Evolutionary conservation across 805 yeast species (phyloP).

Genomic region (Yarrowia sp.): DNA sequence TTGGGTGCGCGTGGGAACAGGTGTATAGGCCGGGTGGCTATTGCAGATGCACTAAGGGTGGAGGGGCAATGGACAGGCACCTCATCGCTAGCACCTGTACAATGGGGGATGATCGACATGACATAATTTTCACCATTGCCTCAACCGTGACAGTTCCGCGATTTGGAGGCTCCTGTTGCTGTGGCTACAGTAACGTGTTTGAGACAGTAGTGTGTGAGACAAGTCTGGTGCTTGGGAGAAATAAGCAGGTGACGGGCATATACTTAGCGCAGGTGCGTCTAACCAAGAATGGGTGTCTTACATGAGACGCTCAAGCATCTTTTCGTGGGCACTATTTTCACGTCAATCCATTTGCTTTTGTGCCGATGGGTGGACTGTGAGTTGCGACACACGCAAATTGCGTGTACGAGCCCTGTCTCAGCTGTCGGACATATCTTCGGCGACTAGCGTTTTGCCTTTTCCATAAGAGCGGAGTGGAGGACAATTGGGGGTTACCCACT

Average conservation of each 20-base stretch:
- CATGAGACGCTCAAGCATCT: neutral
- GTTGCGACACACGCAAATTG: no score
- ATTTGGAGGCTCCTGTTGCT: neutral
- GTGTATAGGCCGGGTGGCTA: no score
- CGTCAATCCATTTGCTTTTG: neutral
- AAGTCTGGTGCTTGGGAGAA: neutral
- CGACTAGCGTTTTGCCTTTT: no score
- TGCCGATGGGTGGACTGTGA: neutral
- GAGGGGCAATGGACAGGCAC: no score
- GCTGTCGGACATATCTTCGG: no score
- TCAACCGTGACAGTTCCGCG: constrained; percentile 2
- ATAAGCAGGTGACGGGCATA: constrained; percentile 18
- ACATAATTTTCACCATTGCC: neutral
- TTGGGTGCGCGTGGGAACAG: neutral
- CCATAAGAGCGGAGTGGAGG: neutral
- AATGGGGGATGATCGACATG: neutral
- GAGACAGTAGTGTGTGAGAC: constrained; percentile 16
- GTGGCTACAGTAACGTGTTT: constrained; percentile 1
- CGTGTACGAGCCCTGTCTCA: no score
- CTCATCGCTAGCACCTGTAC: no score
- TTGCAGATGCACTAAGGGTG: no score
- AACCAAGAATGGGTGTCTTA: neutral
- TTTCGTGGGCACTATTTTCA: neutral
- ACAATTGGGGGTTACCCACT: no score
- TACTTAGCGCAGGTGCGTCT: constrained; percentile 17